Conservation (phyloP, 73 alveolate species). For the Paraurostyla sp. region DNA sequence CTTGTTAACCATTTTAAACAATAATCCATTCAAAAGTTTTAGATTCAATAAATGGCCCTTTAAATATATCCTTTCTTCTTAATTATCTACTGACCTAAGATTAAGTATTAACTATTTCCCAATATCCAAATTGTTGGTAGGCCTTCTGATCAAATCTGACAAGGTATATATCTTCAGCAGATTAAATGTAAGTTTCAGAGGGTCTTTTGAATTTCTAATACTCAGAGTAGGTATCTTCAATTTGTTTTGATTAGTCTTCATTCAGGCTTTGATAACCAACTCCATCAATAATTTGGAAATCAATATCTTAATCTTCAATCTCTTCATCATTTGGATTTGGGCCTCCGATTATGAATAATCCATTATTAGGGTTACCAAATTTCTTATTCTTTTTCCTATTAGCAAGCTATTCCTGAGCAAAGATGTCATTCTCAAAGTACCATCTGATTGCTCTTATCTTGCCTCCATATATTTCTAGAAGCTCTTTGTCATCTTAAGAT, state of each 20-base stretch:
- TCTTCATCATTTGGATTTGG: neutral
- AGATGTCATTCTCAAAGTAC: constrained; percentile 51
- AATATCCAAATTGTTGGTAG: neutral
- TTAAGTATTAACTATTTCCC: neutral
- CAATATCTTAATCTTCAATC: neutral
- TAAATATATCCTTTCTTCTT: neutral
- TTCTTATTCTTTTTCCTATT: neutral
- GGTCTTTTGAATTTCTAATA: neutral
- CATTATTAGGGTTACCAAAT: neutral
- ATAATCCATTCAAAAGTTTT: neutral
- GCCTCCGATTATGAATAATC: neutral
- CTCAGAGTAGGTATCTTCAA: constrained; percentile 8
- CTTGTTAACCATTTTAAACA: neutral
- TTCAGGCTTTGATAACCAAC: constrained; percentile 11
- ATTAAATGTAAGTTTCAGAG: neutral
- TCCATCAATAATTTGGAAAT: neutral
- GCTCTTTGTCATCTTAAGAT: constrained; percentile 13
- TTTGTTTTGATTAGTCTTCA: neutral
- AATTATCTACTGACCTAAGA: constrained; percentile 12
- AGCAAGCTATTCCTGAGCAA: neutral
- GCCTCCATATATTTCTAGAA: constrained; percentile 2
- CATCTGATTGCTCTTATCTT: neutral
- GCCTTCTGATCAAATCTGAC: constrained; percentile 1
- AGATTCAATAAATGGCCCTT: neutral
- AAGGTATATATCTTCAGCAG: constrained; percentile 28